Evolutionary conservation across 345 rosid species (phyloP).

Genomic region (Pelargonium nanum): DNA sequence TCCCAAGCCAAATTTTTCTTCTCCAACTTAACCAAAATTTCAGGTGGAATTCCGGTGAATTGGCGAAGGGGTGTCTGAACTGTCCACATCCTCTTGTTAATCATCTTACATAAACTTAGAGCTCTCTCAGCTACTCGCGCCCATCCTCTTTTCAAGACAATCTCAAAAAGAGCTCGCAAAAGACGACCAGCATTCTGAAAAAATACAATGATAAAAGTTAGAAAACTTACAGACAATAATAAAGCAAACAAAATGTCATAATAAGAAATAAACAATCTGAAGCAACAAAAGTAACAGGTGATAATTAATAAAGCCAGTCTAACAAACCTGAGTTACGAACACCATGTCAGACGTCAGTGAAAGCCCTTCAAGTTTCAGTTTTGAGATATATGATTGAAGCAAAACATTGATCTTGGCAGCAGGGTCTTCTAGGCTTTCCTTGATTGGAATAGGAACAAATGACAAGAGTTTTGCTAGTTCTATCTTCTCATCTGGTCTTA

Average conservation of each 20-base stretch:
- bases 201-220: conserved; percentile 4
- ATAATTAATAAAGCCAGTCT: conserved; percentile 4
- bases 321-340: conserved; percentile 73
- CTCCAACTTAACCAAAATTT: conserved; percentile 76
- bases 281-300: conserved; percentile 4
- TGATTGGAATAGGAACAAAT: conserved; percentile 87
- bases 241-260: too few relatives aligned
- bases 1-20: conserved; percentile 98
- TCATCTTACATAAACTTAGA: conserved; percentile 83
- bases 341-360: conserved; percentile 94
- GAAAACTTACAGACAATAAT: too few relatives aligned
- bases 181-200: conserved; percentile 86
- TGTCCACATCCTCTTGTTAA: conserved; percentile 93
- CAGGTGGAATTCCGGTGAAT: conserved; percentile 71
- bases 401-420: conserved; percentile 91
- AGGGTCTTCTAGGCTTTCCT: conserved; percentile 94
- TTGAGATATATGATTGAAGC: conserved; percentile 91
- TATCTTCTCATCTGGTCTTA: conserved; percentile 98
- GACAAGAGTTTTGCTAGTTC: conserved; percentile 90
- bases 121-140: conserved; percentile 91
- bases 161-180: conserved; percentile 84
- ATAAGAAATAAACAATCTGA: not conserved
- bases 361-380: conserved; percentile 93
- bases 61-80: conserved; percentile 93
- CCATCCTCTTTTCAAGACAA: conserved; percentile 92